These are phyloP conservation scores for Stephanodiscus triporus DNA, from an alignment of 108 stramenopile species.

Conservation along the genomic window DNA sequence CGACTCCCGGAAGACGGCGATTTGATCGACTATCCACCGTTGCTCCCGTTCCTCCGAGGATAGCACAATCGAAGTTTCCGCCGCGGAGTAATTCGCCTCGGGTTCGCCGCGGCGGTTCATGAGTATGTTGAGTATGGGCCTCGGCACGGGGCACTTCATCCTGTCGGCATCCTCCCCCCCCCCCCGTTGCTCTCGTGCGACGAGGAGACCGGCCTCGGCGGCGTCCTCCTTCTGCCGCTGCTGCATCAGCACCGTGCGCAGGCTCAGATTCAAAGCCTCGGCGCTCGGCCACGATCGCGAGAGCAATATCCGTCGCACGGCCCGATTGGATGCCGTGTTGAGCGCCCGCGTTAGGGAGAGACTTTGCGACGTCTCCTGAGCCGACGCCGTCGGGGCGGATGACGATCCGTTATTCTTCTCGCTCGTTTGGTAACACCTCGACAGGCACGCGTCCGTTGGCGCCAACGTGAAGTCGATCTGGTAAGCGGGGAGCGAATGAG, in stretches of 20 bases:
- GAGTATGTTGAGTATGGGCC: slow-evolving; percentile 83
- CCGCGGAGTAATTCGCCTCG: not conserved
- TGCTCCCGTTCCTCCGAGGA: slow-evolving; percentile 53
- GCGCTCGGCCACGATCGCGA: slow-evolving; percentile 85
- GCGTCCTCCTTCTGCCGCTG: slow-evolving; percentile 34
- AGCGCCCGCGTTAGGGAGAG: slow-evolving; percentile 74
- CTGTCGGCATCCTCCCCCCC: slow-evolving; percentile 27
- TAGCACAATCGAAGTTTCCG: slow-evolving; percentile 38
- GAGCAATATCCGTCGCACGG: slow-evolving; percentile 76
- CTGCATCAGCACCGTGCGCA: slow-evolving; percentile 62
- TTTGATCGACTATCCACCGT: slow-evolving; percentile 73
- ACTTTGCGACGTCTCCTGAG: slow-evolving; percentile 41
- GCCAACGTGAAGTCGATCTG: slow-evolving; percentile 89
- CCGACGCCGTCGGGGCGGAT: slow-evolving; percentile 2
- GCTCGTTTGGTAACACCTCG: slow-evolving; percentile 58
- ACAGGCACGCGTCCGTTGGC: slow-evolving; percentile 81
- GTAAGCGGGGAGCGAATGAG: slow-evolving; percentile 50
- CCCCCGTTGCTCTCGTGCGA: not conserved
- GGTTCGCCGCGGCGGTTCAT: slow-evolving; percentile 51
- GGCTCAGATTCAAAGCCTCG: slow-evolving; percentile 80
- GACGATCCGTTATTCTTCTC: slow-evolving; percentile 5
- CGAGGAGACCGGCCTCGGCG: slow-evolving; percentile 5
- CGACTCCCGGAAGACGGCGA: slow-evolving; percentile 65
- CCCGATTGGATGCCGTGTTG: slow-evolving; percentile 87
- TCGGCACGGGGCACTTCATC: slow-evolving; percentile 87